A percentile compares a stretch with the other conserved stretches of the same genome.
phyloP scores from a whole-genome alignment of 805 yeast genomes.

The Starmera amethionina region DNA sequence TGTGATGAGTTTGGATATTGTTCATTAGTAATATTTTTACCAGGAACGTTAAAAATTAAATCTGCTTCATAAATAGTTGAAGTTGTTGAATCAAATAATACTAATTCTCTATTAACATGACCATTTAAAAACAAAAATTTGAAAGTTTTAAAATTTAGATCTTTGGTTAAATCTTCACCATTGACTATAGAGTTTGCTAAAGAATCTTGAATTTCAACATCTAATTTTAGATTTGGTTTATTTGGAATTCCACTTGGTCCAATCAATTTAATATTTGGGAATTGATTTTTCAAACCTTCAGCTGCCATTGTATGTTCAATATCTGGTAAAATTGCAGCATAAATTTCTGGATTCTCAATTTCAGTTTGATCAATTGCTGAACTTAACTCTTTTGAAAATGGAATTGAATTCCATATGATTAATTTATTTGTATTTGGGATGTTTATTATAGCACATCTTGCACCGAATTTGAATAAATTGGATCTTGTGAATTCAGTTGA shows the following conservation, averaged over 20 bases:
- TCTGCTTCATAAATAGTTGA: conserved; percentile 51
- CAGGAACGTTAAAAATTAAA: conserved; percentile 47
- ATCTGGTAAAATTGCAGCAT: conserved; percentile 53
- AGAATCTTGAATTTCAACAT: conserved; percentile 24
- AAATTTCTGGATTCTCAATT: conserved; percentile 26
- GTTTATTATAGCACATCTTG: conserved; percentile 28
- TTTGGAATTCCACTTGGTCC: conserved; percentile 34
- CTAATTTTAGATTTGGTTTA: conserved; percentile 28
- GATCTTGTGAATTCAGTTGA: conserved; percentile 25
- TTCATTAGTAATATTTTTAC: conserved; percentile 40
- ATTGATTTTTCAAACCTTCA: conserved; percentile 35
- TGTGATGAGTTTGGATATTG: conserved; percentile 32
- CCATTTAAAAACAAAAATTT: conserved; percentile 48
- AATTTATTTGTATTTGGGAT: conserved; percentile 20
- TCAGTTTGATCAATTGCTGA: conserved; percentile 27
- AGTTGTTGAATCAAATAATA: conserved; percentile 35
- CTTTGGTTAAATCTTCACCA: conserved; percentile 24
- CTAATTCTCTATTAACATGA: conserved; percentile 51
- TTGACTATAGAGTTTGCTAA: conserved; percentile 27
- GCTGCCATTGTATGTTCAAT: conserved; percentile 58
- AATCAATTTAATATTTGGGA: conserved; percentile 42
- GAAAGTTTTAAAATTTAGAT: conserved; percentile 29
- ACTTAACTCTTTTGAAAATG: conserved; percentile 37
- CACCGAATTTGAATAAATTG: conserved; percentile 24
- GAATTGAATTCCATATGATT: conserved; percentile 50